A percentile compares a stretch with the other conserved stretches of the same genome.
Evolutionary conservation across 257 asterid species (phyloP).

Genomic region (Striga asiatica): DNA sequence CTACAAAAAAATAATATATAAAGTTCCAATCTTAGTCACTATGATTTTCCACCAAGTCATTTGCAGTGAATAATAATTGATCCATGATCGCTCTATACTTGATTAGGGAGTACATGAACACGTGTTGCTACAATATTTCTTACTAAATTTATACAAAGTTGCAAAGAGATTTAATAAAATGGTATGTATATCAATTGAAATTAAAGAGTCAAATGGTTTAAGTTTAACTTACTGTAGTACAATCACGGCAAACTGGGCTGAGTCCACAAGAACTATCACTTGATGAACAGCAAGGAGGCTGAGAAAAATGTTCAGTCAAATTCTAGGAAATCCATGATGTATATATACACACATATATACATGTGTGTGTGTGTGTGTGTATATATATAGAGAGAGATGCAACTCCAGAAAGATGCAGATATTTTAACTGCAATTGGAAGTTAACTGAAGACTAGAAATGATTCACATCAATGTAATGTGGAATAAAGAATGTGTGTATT

Average conservation of each 20-base stretch:
- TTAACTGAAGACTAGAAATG: neutral
- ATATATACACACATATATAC: neutral
- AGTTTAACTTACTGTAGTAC: conserved; percentile 71
- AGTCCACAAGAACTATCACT: conserved; percentile 56
- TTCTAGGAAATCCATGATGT: neutral
- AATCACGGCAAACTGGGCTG: conserved; percentile 64
- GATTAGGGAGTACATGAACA: too few relatives aligned
- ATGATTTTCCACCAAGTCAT: neutral
- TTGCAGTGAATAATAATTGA: too few relatives aligned
- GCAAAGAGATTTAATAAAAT: neutral
- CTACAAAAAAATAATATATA: too few relatives aligned
- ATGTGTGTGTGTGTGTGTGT: neutral
- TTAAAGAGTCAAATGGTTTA: neutral
- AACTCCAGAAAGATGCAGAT: too few relatives aligned
- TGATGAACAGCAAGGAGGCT: conserved; percentile 92
- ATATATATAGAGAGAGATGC: neutral
- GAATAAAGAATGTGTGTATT: neutral
- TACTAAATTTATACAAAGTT: too few relatives aligned
- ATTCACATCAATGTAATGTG: neutral
- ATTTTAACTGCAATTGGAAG: neutral
- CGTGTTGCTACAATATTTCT: too few relatives aligned
- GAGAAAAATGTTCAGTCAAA: conserved; percentile 22
- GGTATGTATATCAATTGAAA: too few relatives aligned
- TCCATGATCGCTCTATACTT: too few relatives aligned
- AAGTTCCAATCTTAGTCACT: conserved; percentile 21